Conservation (phyloP, 2,329 filamentous ascomycete species). For the Ceratocystis papillata region DNA sequence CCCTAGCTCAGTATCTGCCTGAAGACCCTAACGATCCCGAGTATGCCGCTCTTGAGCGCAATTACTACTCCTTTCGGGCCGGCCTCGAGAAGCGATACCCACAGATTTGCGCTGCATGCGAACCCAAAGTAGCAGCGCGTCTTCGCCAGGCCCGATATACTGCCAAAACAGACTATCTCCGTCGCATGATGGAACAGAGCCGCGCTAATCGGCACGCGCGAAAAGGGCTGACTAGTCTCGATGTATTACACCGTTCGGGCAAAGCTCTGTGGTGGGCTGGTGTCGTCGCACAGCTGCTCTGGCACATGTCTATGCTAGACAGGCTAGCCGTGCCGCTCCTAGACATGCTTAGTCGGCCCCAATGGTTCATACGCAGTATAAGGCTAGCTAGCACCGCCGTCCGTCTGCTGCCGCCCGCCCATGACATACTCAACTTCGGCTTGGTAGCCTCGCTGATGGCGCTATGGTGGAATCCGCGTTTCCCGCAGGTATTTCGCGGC, state of each 20-base stretch:
- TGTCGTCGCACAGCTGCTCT: slow-evolving; percentile 38
- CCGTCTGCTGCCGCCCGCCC: slow-evolving; percentile 35
- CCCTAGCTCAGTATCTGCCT: slow-evolving; percentile 68
- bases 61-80: slow-evolving; percentile 58
- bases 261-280: slow-evolving; percentile 41
- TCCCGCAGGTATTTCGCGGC: slow-evolving; percentile 49
- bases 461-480: slow-evolving; percentile 59
- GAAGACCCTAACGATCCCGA: slow-evolving; percentile 54
- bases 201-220: slow-evolving; percentile 33
- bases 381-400: slow-evolving; percentile 27
- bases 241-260: slow-evolving; percentile 36
- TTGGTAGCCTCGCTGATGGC: slow-evolving; percentile 42
- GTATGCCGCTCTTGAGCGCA: slow-evolving; percentile 56
- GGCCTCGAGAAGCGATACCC: slow-evolving; percentile 75
- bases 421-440: slow-evolving; percentile 38
- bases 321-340: slow-evolving; percentile 14
- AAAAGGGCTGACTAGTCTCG: slow-evolving; percentile 33
- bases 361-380: slow-evolving; percentile 6
- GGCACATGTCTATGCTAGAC: slow-evolving; percentile 37
- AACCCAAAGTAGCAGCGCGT: slow-evolving; percentile 57
- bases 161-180: slow-evolving; percentile 70
- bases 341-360: neutral
- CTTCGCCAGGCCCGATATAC: slow-evolving; percentile 65
- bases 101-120: slow-evolving; percentile 74
- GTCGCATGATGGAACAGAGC: slow-evolving; percentile 61